Conservation (phyloP, 768 basidiomycete species). For the Amanita inopinata region DNA sequence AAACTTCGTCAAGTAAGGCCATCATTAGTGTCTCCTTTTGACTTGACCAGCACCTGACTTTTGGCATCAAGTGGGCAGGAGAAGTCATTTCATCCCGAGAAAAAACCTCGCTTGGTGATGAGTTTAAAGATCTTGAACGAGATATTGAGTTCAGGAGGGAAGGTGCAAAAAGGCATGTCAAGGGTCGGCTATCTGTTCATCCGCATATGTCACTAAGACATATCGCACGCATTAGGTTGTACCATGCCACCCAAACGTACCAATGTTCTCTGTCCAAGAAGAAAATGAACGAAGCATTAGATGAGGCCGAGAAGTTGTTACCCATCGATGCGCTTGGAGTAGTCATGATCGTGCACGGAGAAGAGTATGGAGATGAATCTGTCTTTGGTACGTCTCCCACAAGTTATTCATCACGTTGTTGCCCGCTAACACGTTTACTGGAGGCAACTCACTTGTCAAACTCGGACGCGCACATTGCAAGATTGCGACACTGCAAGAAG, state of each 20-base stretch:
- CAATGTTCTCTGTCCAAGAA: slow-evolving; percentile 67
- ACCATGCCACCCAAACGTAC: slow-evolving; percentile 62
- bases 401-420: background rate
- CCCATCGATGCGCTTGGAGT: slow-evolving; percentile 74
- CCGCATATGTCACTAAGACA: too few relatives aligned
- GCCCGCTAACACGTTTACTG: background rate
- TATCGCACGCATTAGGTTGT: slow-evolving; percentile 39
- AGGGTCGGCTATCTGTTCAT: too few relatives aligned
- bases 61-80: slow-evolving; percentile 62
- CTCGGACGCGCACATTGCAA: slow-evolving; percentile 82
- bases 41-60: slow-evolving; percentile 12
- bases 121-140: slow-evolving; percentile 72
- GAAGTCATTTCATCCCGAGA: slow-evolving; percentile 82
- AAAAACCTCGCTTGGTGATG: slow-evolving; percentile 69
- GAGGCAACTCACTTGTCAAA: slow-evolving; percentile 64
- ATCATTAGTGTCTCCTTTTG: slow-evolving; percentile 9
- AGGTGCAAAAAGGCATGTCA: slow-evolving; percentile 60
- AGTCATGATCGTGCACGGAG: slow-evolving; percentile 81
- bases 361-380: slow-evolving; percentile 71
- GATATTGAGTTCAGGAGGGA: slow-evolving; percentile 76
- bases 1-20: slow-evolving; percentile 63
- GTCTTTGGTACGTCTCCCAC: slow-evolving; percentile 41
- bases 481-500: slow-evolving; percentile 77
- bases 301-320: slow-evolving; percentile 61
- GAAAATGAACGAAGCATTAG: slow-evolving; percentile 53